Evolutionary conservation across 176 grass and related monocot species (phyloP).

Genomic region (Cenchrus americanus): DNA sequence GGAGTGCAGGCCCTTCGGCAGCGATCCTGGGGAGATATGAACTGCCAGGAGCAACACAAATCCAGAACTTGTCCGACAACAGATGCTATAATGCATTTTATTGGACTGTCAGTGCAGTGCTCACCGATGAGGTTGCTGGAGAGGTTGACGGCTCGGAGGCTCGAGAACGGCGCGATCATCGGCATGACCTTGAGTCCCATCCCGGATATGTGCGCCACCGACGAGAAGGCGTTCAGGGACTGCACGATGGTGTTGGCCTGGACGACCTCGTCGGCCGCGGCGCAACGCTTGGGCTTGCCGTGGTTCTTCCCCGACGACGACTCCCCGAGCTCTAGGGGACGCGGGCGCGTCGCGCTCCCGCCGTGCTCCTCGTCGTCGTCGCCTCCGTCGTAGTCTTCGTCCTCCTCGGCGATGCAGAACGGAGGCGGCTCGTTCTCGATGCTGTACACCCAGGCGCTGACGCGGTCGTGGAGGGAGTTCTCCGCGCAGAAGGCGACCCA

Average conservation of each 20-base stretch:
- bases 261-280: conserved; percentile 59
- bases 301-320: conserved; percentile 50
- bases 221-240: conserved; percentile 75
- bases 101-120: background rate
- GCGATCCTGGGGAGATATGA: conserved; percentile 74
- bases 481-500: conserved; percentile 94
- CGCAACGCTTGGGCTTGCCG: conserved; percentile 34
- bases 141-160: conserved; percentile 74
- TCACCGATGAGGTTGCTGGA: conserved; percentile 95
- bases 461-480: conserved; percentile 63
- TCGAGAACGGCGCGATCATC: conserved; percentile 69
- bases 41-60: conserved; percentile 37
- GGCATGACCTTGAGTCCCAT: conserved; percentile 92
- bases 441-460: conserved; percentile 87
- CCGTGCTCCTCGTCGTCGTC: conserved; percentile 23
- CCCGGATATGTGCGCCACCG: conserved; percentile 86
- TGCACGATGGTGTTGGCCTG: conserved; percentile 90
- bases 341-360: conserved; percentile 14
- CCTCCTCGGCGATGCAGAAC: conserved; percentile 44
- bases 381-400: conserved; percentile 30
- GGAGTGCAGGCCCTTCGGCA: conserved; percentile 81
- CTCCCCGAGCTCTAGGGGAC: conserved; percentile 53
- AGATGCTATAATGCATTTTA: background rate
- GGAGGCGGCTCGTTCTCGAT: conserved; percentile 44
- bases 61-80: background rate